A percentile compares a stretch with the other conserved stretches of the same genome.
phyloP scores from a whole-genome alignment of 2,329 filamentous ascomycete species.

The Pleomassaria siparia region DNA sequence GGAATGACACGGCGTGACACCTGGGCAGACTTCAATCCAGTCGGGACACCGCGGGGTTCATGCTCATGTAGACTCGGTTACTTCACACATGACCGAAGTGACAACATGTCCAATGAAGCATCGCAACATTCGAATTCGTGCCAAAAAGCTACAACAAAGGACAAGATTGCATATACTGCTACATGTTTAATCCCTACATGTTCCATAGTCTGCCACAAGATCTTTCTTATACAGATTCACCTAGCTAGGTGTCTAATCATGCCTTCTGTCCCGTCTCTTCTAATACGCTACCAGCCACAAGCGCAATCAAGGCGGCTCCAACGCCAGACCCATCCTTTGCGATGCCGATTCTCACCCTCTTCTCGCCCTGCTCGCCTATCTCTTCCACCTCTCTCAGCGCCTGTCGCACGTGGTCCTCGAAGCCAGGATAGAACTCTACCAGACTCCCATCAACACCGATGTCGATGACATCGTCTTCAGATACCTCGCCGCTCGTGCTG shows the following conservation, averaged over 20 bases:
- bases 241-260: too few relatives aligned
- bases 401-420: slow-evolving; percentile 84
- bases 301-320: slow-evolving; percentile 91
- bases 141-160: background rate
- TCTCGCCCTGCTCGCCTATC: slow-evolving; percentile 76
- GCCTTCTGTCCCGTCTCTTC: too few relatives aligned
- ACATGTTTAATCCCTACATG: background rate
- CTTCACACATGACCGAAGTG: too few relatives aligned
- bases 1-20: too few relatives aligned
- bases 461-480: slow-evolving; percentile 73
- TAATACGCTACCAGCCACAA: slow-evolving; percentile 69
- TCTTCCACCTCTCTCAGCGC: slow-evolving; percentile 74
- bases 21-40: too few relatives aligned
- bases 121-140: background rate
- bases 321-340: slow-evolving; percentile 96
- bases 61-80: too few relatives aligned
- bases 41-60: too few relatives aligned
- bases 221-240: too few relatives aligned
- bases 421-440: slow-evolving; percentile 94
- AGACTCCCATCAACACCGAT: slow-evolving; percentile 93
- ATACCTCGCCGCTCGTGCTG: slow-evolving; percentile 34
- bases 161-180: background rate
- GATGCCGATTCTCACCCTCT: slow-evolving; percentile 88
- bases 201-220: too few relatives aligned
- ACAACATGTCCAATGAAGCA: background rate